Evolutionary conservation across 495 filamentous ascomycete genomes (phyloP).

Genomic region (Hypomontagnella submonticulosa): DNA sequence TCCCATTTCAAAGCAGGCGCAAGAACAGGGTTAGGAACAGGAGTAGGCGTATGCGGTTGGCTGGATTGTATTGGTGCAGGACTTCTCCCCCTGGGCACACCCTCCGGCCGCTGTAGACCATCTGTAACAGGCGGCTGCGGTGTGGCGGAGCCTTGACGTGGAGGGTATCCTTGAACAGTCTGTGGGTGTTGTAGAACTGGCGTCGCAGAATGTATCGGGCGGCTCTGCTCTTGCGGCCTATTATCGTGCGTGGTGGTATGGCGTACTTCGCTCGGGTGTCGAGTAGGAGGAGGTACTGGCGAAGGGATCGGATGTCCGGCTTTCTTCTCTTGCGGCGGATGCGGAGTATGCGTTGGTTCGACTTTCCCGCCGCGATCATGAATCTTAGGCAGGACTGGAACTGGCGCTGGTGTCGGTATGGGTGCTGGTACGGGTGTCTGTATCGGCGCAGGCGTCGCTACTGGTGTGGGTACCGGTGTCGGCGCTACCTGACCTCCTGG

Average conservation of each 20-base stretch:
- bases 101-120: slow-evolving; percentile 47
- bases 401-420: slow-evolving; percentile 42
- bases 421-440: slow-evolving; percentile 55
- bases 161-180: slow-evolving; percentile 44
- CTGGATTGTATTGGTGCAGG: slow-evolving; percentile 42
- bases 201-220: slow-evolving; percentile 40
- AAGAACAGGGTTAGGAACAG: slow-evolving; percentile 19
- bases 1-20: slow-evolving; percentile 60
- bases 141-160: slow-evolving; percentile 39
- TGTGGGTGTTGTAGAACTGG: slow-evolving; percentile 58
- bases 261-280: slow-evolving; percentile 36
- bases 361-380: slow-evolving; percentile 30
- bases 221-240: slow-evolving; percentile 44
- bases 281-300: slow-evolving; percentile 20
- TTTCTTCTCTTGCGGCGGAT: slow-evolving; percentile 30
- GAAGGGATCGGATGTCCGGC: slow-evolving; percentile 18
- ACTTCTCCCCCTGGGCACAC: slow-evolving; percentile 41
- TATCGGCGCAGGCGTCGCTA: slow-evolving; percentile 32
- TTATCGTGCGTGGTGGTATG: slow-evolving; percentile 36
- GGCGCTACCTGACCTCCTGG: slow-evolving; percentile 32
- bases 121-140: slow-evolving; percentile 42
- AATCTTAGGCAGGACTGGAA: slow-evolving; percentile 26
- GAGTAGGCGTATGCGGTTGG: slow-evolving; percentile 38
- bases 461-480: slow-evolving; percentile 34
- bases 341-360: slow-evolving; percentile 33